Conservation (phyloP, 2,329 filamentous ascomycete species). For the Talaromyces sp. region DNA sequence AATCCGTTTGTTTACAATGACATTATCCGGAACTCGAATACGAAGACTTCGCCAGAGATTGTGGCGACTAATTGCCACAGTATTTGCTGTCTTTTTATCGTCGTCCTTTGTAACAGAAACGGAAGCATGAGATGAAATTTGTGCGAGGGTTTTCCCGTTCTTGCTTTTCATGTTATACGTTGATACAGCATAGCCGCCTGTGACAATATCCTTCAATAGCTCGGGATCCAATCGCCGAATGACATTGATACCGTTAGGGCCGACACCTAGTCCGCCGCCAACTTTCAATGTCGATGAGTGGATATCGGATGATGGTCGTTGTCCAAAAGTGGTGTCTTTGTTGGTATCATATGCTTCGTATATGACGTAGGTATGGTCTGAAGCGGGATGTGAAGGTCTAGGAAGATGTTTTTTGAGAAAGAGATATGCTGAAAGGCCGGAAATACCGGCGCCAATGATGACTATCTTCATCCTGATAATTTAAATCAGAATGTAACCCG, state of each 20-base stretch:
- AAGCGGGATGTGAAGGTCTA: conserved; percentile 7
- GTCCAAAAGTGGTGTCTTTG: conserved; percentile 17
- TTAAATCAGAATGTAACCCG: background rate
- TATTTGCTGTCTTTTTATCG: conserved; percentile 20
- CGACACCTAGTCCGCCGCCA: conserved; percentile 35
- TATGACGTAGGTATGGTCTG: conserved; percentile 29
- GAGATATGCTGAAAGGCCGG: conserved; percentile 36
- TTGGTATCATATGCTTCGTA: conserved; percentile 38
- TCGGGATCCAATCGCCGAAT: conserved; percentile 32
- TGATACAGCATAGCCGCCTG: conserved; percentile 28
- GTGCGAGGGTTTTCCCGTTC: conserved; percentile 28
- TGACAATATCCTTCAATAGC: conserved; percentile 28
- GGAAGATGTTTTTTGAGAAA: conserved; percentile 37
- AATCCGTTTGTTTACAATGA: conserved; percentile 31
- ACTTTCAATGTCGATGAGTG: conserved; percentile 32
- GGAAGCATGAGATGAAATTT: conserved; percentile 15
- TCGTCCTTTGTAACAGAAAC: background rate
- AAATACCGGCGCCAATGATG: conserved; percentile 41
- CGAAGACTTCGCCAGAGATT: conserved; percentile 34
- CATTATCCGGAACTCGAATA: conserved; percentile 27
- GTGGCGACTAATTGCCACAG: conserved; percentile 34
- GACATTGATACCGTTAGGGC: conserved; percentile 36
- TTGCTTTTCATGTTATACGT: conserved; percentile 30
- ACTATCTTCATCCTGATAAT: conserved; percentile 33
- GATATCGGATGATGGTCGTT: conserved; percentile 16